phyloP scores from a whole-genome alignment of 768 basidiomycete genomes.

The Russula lepida region DNA sequence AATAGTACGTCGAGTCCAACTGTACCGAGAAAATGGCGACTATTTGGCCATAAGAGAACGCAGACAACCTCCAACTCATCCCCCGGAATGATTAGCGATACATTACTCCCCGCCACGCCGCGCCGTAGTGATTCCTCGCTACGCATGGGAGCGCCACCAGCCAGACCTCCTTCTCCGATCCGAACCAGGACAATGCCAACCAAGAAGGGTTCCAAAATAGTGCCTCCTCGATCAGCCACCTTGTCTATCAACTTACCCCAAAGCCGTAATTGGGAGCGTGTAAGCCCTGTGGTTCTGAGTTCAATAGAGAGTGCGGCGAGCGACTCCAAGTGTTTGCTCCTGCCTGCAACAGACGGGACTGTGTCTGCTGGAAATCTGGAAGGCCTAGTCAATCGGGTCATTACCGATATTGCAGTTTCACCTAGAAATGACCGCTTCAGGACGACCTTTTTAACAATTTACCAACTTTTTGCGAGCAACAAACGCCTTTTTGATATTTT shows the following conservation, averaged over 20 bases:
- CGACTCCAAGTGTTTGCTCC: slow-evolving; percentile 2
- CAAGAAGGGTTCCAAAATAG: neutral
- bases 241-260: neutral
- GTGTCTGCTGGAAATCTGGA: slow-evolving; percentile 12
- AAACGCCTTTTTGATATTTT: slow-evolving; percentile 4
- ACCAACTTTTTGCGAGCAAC: slow-evolving; percentile 4
- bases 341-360: neutral
- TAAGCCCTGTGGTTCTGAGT: neutral
- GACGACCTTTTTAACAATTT: slow-evolving; percentile 4
- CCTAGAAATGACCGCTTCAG: neutral
- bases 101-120: neutral
- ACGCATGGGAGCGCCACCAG: neutral
- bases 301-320: neutral
- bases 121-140: neutral
- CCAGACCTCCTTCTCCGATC: neutral
- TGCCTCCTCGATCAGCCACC: neutral
- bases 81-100: neutral
- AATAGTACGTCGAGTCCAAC: neutral
- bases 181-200: neutral
- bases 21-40: neutral
- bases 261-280: neutral
- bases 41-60: neutral
- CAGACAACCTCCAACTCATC: neutral
- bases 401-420: neutral
- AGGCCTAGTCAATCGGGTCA: slow-evolving; percentile 4